Base-by-base conservation (phyloP, 1,139 yeast species). In the Protomyces inouyei region DNA sequence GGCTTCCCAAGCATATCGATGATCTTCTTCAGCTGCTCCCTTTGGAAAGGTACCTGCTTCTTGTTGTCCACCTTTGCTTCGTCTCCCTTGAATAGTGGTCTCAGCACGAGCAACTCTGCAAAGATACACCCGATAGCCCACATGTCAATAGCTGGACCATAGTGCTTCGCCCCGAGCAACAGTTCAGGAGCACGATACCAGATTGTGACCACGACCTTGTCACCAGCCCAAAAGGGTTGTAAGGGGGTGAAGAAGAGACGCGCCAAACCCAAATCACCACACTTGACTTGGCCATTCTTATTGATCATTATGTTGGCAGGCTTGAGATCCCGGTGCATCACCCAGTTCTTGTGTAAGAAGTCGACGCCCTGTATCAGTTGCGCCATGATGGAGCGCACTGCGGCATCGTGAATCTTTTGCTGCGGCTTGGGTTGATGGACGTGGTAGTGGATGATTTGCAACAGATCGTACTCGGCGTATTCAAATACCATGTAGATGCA, bases 241-340 rank as follows among this genome's bases (percentile, higher is more conserved):
- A 93, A 75, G 12, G 96, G 96, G 71, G 90, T 89, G 69, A 87
- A 87, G 76, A 92, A 93, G 70, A 89, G 85, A 67, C 98, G 80
- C 0, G 98, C 98, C 52, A 93, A 79, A 0, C 99, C 99, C 70
- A 93, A 80, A 76, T 93, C 98, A 3, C 67, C 99, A 69, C 95
- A 91, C 73, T 93, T 95, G 21, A 93, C 96, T 25, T 85, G 85
- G 0, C 99, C 99, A 67, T 82, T 84, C 10, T 86, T 82, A 0
- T 97, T 85, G 1, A 93, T 96, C 98, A 93, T 93, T 70, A 95
- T 93, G 75, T 93, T 93, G 0, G 98, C 98, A 0, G 99, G 99
- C 73, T 93, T 93, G 69, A 93, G 81, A 76, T 93, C 99, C 68
- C 99, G 81, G 75, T 93, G 99, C 61, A 95, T 79, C 1, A 95